phyloP scores from a whole-genome alignment of 106 monocot species.

The Dioscorea alata region DNA sequence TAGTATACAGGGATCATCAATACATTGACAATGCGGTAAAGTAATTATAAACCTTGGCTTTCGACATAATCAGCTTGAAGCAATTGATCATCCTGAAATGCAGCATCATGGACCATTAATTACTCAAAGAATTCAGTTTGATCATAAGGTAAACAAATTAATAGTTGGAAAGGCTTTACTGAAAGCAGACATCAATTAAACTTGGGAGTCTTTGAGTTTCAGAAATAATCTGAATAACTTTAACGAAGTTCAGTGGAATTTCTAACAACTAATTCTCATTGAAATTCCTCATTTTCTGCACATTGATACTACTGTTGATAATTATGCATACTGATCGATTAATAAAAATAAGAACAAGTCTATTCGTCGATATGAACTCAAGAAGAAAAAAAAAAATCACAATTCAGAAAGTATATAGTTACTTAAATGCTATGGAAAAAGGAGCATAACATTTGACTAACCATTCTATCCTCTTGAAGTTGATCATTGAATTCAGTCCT shows the following conservation, averaged over 20 bases:
- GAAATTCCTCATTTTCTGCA: neutral
- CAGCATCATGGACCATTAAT: neutral
- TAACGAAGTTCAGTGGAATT: neutral
- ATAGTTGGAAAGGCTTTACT: no score
- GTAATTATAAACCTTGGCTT: neutral
- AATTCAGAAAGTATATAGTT: no score
- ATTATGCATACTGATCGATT: no score
- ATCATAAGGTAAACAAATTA: neutral
- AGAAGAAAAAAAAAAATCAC: neutral
- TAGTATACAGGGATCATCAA: no score
- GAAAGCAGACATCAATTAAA: neutral
- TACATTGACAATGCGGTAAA: no score
- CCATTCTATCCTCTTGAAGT: constrained; percentile 18
- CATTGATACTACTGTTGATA: neutral
- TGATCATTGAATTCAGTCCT: constrained; percentile 16
- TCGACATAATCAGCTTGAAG: neutral
- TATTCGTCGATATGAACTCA: neutral
- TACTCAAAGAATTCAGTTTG: neutral
- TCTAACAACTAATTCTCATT: neutral
- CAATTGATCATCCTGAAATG: neutral
- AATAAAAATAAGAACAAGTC: no score
- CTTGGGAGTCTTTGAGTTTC: neutral
- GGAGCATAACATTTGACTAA: constrained; percentile 19
- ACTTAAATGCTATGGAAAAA: neutral
- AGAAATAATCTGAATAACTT: neutral